Conservation (phyloP, 108 stramenopile species). For the Stephanodiscus triporus region DNA sequence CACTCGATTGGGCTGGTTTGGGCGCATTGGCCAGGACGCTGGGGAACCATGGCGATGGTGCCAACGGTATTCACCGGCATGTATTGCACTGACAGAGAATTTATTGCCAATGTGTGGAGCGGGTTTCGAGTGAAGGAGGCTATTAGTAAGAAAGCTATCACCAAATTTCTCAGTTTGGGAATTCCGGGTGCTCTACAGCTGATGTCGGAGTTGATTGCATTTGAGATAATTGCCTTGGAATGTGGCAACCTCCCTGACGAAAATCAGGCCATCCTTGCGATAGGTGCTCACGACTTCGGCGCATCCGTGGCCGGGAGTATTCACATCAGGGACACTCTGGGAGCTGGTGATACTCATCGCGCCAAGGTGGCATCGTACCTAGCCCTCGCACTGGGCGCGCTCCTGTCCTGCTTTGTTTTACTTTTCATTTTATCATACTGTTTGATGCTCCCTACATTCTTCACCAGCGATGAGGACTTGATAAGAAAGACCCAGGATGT, state of each 20-base stretch:
- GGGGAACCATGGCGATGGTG: slow-evolving; percentile 24
- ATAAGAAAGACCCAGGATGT: slow-evolving; percentile 17
- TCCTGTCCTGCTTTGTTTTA: slow-evolving; percentile 20
- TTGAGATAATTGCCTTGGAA: slow-evolving; percentile 40
- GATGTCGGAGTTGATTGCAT: slow-evolving; percentile 49
- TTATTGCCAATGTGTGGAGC: slow-evolving; percentile 32
- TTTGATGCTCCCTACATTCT: slow-evolving; percentile 24
- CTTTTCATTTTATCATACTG: slow-evolving; percentile 28
- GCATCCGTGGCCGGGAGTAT: slow-evolving; percentile 35
- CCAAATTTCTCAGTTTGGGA: slow-evolving; percentile 35
- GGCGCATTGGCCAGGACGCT: slow-evolving; percentile 38
- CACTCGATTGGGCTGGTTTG: slow-evolving; percentile 45
- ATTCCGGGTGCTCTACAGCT: slow-evolving; percentile 45
- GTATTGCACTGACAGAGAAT: slow-evolving; percentile 14
- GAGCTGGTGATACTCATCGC: slow-evolving; percentile 45
- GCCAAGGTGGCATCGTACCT: slow-evolving; percentile 37
- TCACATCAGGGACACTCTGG: slow-evolving; percentile 47
- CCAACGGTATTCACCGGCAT: slow-evolving; percentile 31
- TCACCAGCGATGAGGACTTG: slow-evolving; percentile 39
- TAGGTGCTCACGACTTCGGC: slow-evolving; percentile 45
- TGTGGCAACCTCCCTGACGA: slow-evolving; percentile 41
- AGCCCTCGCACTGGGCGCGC: slow-evolving; percentile 2
- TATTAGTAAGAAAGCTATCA: slow-evolving; percentile 12
- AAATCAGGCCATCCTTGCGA: slow-evolving; percentile 36
- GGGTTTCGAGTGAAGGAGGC: slow-evolving; percentile 37